Conservation (phyloP, 768 basidiomycete species). For the Rossbeevera mucosa region DNA sequence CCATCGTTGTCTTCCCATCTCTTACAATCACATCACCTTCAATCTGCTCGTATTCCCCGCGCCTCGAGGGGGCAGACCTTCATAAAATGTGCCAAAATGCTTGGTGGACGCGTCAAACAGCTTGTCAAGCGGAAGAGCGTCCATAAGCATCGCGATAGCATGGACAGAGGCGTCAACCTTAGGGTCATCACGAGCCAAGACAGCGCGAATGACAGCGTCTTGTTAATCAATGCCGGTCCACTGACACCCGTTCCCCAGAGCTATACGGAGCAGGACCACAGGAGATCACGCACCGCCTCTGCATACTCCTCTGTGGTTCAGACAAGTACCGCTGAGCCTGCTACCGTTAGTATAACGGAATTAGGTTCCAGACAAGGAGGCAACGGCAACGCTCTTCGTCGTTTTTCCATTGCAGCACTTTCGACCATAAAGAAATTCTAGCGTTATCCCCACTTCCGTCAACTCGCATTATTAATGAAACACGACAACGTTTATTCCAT, state of each 20-base stretch:
- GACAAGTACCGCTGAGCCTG: slow-evolving; percentile 8
- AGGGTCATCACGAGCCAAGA: slow-evolving; percentile 21
- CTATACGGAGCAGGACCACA: slow-evolving; percentile 1
- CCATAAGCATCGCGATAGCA: slow-evolving; percentile 12
- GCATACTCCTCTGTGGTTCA: slow-evolving; percentile 22
- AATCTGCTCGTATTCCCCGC: neutral
- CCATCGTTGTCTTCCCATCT: slow-evolving; percentile 9
- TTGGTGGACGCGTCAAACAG: slow-evolving; percentile 29
- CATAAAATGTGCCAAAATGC: slow-evolving; percentile 24
- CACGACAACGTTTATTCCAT: slow-evolving; percentile 1
- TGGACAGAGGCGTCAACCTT: slow-evolving; percentile 19
- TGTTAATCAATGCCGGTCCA: slow-evolving; percentile 25
- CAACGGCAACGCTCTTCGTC: slow-evolving; percentile 23
- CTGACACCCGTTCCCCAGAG: slow-evolving; percentile 3
- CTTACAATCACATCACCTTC: neutral
- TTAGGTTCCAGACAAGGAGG: slow-evolving; percentile 13
- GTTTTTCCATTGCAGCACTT: slow-evolving; percentile 30
- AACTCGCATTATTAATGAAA: neutral
- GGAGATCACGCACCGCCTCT: slow-evolving; percentile 19
- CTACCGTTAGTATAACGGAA: slow-evolving; percentile 5
- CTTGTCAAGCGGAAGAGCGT: slow-evolving; percentile 16
- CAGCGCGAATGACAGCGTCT: slow-evolving; percentile 30
- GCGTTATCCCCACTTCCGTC: neutral
- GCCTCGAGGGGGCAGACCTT: slow-evolving; percentile 15
- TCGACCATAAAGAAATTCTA: slow-evolving; percentile 28